phyloP scores from a whole-genome alignment of 139 green algal genomes.

The Ettlia oleoabundans region DNA sequence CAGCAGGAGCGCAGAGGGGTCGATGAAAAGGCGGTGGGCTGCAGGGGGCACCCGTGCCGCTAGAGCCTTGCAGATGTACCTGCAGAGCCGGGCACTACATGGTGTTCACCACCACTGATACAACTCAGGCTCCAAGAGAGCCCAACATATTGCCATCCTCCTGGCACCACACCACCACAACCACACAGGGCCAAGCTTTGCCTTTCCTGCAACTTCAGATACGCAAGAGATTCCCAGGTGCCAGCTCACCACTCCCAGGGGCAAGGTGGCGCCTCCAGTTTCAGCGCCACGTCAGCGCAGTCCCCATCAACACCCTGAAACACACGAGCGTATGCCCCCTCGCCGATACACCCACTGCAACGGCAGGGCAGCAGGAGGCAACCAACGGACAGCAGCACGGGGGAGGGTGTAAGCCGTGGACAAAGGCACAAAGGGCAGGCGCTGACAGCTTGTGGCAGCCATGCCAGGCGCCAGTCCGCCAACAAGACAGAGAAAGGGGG shows the following conservation, averaged over 20 bases:
- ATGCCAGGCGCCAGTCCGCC: too few species aligned
- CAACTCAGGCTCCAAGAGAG: not conserved
- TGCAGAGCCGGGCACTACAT: not conserved
- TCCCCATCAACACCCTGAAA: slow-evolving; percentile 37
- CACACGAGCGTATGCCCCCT: slow-evolving; percentile 48
- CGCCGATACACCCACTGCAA: slow-evolving; percentile 34
- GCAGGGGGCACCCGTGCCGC: slow-evolving; percentile 11
- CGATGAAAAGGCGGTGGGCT: slow-evolving; percentile 18
- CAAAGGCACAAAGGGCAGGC: not conserved
- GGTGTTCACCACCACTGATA: not conserved
- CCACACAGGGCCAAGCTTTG: not conserved
- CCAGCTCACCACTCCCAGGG: slow-evolving; percentile 59
- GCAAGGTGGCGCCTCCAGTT: slow-evolving; percentile 46
- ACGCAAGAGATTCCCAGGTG: not conserved
- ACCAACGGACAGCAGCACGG: too few species aligned
- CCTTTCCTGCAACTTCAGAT: not conserved
- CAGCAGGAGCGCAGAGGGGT: slow-evolving; percentile 39
- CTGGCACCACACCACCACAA: too few species aligned
- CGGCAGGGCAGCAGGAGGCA: not conserved
- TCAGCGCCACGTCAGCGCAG: slow-evolving; percentile 45
- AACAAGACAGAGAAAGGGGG: too few species aligned
- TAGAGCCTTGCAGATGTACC: slow-evolving; percentile 53
- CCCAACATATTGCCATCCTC: not conserved
- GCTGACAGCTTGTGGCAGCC: not conserved
- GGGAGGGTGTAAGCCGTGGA: not conserved